These are phyloP conservation scores for Entonaema liquescens DNA, from an alignment of 495 filamentous ascomycete genomes.

Conservation along the genomic window DNA sequence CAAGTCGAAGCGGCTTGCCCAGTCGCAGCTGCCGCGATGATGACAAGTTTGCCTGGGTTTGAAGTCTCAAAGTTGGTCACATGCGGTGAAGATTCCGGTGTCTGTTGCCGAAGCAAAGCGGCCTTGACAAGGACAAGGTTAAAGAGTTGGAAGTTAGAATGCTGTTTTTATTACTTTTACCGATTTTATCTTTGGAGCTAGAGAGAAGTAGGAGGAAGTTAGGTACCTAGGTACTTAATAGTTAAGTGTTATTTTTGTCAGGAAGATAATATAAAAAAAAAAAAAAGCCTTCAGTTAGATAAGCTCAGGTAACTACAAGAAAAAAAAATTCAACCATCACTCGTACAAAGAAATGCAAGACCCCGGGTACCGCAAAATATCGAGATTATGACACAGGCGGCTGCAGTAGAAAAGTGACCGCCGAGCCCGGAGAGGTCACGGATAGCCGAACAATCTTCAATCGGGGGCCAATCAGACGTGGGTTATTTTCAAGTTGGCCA, in stretches of 20 bases:
- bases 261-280: too few relatives aligned
- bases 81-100: constrained; percentile 36
- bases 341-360: constrained; percentile 9
- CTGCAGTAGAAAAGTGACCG: constrained; percentile 27
- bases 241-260: too few relatives aligned
- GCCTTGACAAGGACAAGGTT: not conserved
- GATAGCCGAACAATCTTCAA: constrained; percentile 42
- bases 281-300: not conserved
- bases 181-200: not conserved
- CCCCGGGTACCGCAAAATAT: constrained; percentile 17
- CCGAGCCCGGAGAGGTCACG: constrained; percentile 39
- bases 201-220: too few relatives aligned
- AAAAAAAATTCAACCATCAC: constrained; percentile 3
- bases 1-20: constrained; percentile 63
- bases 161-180: not conserved
- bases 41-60: constrained; percentile 33
- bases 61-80: constrained; percentile 40
- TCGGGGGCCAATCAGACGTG: constrained; percentile 26
- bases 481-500: constrained; percentile 26
- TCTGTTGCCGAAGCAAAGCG: constrained; percentile 46
- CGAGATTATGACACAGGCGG: constrained; percentile 25
- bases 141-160: not conserved
- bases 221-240: too few relatives aligned
- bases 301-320: not conserved
- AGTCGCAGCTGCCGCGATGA: constrained; percentile 39